A percentile compares a stretch with the other conserved stretches of the same genome.
Evolutionary conservation across 2,329 filamentous ascomycete genomes (phyloP).

Genomic region (Hypoxylon sp.): DNA sequence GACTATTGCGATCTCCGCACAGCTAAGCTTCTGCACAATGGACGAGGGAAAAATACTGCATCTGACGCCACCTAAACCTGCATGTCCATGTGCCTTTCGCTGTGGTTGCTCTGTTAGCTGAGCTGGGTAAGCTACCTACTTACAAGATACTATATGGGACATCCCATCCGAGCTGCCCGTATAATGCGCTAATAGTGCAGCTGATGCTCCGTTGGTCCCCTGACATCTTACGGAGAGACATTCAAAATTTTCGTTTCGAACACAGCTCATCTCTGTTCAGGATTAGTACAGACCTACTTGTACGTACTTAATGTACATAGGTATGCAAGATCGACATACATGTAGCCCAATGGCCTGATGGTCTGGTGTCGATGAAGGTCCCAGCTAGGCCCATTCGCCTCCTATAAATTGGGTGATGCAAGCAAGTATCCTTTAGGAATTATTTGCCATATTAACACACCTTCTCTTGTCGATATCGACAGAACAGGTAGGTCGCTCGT

Average conservation of each 20-base stretch:
- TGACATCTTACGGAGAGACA: no score
- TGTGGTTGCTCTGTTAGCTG: not conserved
- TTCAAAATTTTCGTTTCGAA: not conserved
- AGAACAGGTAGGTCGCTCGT: constrained; percentile 24
- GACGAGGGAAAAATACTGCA: not conserved
- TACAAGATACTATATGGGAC: not conserved
- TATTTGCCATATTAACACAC: not conserved
- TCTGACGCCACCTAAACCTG: constrained; percentile 8
- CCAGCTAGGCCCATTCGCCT: not conserved
- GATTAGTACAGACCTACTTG: not conserved
- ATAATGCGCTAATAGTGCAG: constrained; percentile 1
- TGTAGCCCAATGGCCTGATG: not conserved
- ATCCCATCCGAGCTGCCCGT: constrained; percentile 1
- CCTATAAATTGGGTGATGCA: constrained; percentile 3
- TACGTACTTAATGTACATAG: not conserved
- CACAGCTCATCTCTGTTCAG: not conserved
- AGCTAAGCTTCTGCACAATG: constrained; percentile 31
- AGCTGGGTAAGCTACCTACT: not conserved
- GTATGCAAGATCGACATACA: no score
- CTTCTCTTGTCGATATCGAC: not conserved
- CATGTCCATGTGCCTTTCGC: constrained; percentile 7
- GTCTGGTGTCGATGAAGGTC: not conserved
- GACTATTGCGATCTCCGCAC: constrained; percentile 8
- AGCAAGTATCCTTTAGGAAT: constrained; percentile 1
- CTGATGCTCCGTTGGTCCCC: no score